Percentiles rank a stretch among this genome's conserved stretches.
Conservation (phyloP, 768 basidiomycete genomes). For the Macrolepiota dolichaula region DNA sequence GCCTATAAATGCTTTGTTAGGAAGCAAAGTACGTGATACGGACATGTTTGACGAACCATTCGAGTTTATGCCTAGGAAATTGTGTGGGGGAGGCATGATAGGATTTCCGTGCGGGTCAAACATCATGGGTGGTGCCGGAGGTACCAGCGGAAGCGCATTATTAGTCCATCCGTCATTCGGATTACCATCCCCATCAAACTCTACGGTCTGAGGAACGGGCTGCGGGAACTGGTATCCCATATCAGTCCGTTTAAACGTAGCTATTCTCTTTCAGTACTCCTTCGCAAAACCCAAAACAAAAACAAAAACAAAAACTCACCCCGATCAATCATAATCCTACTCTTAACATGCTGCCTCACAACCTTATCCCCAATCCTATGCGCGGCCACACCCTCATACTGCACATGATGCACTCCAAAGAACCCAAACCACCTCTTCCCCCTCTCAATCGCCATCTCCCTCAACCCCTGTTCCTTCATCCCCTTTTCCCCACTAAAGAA, state of each 20-base stretch:
- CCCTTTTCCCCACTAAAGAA: slow-evolving; percentile 44
- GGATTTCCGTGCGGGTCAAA: slow-evolving; percentile 21
- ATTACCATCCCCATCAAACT: not conserved
- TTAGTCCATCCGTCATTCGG: not conserved
- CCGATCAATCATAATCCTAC: slow-evolving; percentile 62
- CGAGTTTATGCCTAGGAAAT: not conserved
- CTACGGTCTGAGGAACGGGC: slow-evolving; percentile 27
- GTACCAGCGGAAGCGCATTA: not conserved
- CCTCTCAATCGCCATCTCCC: slow-evolving; percentile 36
- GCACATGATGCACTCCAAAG: slow-evolving; percentile 53
- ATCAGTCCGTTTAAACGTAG: slow-evolving; percentile 51
- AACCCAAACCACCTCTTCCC: slow-evolving; percentile 55
- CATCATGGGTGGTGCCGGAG: not conserved
- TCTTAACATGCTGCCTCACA: slow-evolving; percentile 50
- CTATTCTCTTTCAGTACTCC: too few species aligned
- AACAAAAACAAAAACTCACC: slow-evolving; percentile 32
- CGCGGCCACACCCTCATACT: slow-evolving; percentile 52
- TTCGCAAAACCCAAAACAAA: too few species aligned
- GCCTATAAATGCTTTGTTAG: not conserved
- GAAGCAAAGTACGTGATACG: too few species aligned
- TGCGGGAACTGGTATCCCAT: slow-evolving; percentile 45
- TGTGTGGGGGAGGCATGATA: not conserved
- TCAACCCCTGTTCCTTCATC: slow-evolving; percentile 20
- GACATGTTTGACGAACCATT: too few species aligned
- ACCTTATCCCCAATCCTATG: slow-evolving; percentile 30